Evolutionary conservation across 176 grass and related monocot species (phyloP).

Genomic region (Puccinellia tenuiflora): DNA sequence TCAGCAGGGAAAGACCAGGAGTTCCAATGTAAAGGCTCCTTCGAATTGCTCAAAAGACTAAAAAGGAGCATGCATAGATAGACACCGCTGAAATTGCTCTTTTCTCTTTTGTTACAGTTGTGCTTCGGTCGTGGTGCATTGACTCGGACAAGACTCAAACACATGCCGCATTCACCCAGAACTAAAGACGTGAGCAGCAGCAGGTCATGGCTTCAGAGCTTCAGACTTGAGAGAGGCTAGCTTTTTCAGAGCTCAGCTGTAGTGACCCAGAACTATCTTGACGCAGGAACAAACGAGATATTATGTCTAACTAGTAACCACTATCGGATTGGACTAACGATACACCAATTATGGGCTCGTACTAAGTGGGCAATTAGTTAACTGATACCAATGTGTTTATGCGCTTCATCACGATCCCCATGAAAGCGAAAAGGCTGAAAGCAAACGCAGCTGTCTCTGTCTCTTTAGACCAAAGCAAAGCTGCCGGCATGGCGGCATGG

Average conservation of each 20-base stretch:
- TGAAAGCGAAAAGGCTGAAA: slow-evolving; percentile 32
- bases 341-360: slow-evolving; percentile 29
- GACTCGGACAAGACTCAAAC: slow-evolving; percentile 12
- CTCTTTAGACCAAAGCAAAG: slow-evolving; percentile 52
- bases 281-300: not conserved
- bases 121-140: not conserved
- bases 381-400: slow-evolving; percentile 36
- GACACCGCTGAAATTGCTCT: not conserved
- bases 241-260: not conserved
- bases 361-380: slow-evolving; percentile 28
- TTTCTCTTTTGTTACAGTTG: slow-evolving; percentile 1
- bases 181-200: not conserved
- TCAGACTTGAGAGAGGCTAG: not conserved
- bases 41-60: slow-evolving; percentile 27
- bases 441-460: not conserved
- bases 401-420: slow-evolving; percentile 44
- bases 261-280: no score
- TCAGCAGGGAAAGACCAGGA: not conserved
- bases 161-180: not conserved
- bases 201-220: not conserved
- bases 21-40: not conserved
- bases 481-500: not conserved
- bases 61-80: slow-evolving; percentile 11
- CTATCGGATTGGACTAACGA: not conserved
- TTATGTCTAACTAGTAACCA: not conserved